Percentiles rank a stretch among this genome's conserved stretches.
phyloP scores from a whole-genome alignment of 768 basidiomycete species.

The Boletus rubropictus region DNA sequence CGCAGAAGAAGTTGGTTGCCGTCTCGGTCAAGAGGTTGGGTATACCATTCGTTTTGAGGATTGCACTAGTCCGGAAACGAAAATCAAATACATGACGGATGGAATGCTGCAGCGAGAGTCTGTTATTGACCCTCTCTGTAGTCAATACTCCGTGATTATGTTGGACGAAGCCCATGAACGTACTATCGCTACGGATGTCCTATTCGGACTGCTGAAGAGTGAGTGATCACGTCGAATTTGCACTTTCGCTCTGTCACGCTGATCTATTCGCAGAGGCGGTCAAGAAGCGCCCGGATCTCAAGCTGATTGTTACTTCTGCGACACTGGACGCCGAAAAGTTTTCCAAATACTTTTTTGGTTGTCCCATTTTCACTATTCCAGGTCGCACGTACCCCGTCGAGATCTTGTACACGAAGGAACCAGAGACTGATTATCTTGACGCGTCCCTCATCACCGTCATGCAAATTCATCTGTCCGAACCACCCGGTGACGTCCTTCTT shows the following conservation, averaged over 20 bases:
- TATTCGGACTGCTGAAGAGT: conserved; percentile 88
- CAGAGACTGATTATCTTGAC: conserved; percentile 94
- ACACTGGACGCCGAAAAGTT: conserved; percentile 99
- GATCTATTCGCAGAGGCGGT: conserved; percentile 66
- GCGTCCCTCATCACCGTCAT: conserved; percentile 98
- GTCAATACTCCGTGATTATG: conserved; percentile 92
- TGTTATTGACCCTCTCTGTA: conserved; percentile 90
- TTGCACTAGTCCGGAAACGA: conserved; percentile 96
- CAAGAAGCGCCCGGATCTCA: conserved; percentile 90
- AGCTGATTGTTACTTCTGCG: conserved; percentile 96
- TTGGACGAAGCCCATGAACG: conserved; percentile 98
- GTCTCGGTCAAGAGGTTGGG: conserved; percentile 95
- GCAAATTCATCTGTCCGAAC: conserved; percentile 98
- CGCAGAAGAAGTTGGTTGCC: conserved; percentile 95
- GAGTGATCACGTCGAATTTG: conserved; percentile 9
- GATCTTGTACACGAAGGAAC: conserved; percentile 97
- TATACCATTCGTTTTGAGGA: conserved; percentile 99
- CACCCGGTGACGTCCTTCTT: conserved; percentile 91
- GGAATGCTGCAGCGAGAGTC: conserved; percentile 99
- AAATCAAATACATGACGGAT: conserved; percentile 99
- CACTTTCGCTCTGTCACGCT: conserved; percentile 11
- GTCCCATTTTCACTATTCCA: conserved; percentile 99
- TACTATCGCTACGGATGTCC: conserved; percentile 96
- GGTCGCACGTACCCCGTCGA: conserved; percentile 99
- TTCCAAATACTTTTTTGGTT: conserved; percentile 97